Evolutionary conservation across 495 filamentous ascomycete genomes (phyloP).

Genomic region (Rusavskia elegans): DNA sequence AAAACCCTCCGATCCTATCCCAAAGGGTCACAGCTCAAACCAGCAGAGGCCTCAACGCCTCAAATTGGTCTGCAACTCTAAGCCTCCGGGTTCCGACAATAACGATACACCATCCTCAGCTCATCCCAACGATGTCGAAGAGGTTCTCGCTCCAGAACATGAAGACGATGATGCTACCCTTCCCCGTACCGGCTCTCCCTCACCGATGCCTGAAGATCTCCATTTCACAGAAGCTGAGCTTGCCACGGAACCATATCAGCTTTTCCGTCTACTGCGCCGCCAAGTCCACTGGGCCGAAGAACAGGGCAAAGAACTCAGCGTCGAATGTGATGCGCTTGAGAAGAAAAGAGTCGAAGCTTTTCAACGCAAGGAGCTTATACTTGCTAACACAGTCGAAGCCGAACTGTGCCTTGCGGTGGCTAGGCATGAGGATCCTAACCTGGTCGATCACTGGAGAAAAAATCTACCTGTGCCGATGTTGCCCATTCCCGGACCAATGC

Average conservation of each 20-base stretch:
- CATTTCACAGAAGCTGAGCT: slow-evolving; percentile 63
- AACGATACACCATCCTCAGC: slow-evolving; percentile 35
- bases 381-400: slow-evolving; percentile 43
- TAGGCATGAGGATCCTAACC: slow-evolving; percentile 9
- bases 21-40: slow-evolving; percentile 44
- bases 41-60: slow-evolving; percentile 40
- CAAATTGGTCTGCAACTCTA: slow-evolving; percentile 48
- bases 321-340: slow-evolving; percentile 44
- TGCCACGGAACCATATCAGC: slow-evolving; percentile 45
- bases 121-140: background rate
- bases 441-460: slow-evolving; percentile 6
- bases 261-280: slow-evolving; percentile 57
- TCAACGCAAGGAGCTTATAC: slow-evolving; percentile 61
- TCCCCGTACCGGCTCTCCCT: slow-evolving; percentile 10
- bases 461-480: slow-evolving; percentile 7
- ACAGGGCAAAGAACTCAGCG: slow-evolving; percentile 42
- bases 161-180: slow-evolving; percentile 30
- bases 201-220: slow-evolving; percentile 40
- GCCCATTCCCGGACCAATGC: slow-evolving; percentile 11
- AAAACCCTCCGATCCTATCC: slow-evolving; percentile 72
- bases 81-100: slow-evolving; percentile 32
- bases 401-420: slow-evolving; percentile 30
- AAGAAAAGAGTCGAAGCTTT: slow-evolving; percentile 59
- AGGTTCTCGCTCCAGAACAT: background rate
- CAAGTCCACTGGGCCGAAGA: slow-evolving; percentile 71